Evolutionary conservation across 176 grass and related monocot genomes (phyloP), one percentile per base, ranked within the genome.

Genomic region (Aechmea fasciata): DNA sequence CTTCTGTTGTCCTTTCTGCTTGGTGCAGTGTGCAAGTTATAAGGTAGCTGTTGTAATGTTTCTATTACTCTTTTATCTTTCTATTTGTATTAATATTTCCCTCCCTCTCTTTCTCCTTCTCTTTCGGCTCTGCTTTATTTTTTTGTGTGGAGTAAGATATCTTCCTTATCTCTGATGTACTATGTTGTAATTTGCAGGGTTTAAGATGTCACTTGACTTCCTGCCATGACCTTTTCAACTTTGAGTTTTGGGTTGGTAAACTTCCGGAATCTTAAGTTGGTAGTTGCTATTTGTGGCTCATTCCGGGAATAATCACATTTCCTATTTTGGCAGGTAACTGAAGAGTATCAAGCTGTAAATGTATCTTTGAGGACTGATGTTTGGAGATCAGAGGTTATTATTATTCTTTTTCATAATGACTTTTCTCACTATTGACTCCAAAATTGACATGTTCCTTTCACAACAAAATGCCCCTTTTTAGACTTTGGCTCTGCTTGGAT

Each of bases 181-280:
- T 80, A 50, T 72, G 63, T 65, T 67, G 18, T 29, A 77, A 24
- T 57, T 82, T n/a, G 54, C 75, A 93, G 94, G 94, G 94, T 85
- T 62, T 99, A 68, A 79, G 85, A 75, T 93, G 55, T 78, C 94
- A 99, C 67, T 82, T 99, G 67, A 89, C 80, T 68, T 82, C 89
- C 55, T 99, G 74, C 6, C 94, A 99, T 85, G 89, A 99, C 81
- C 71, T 93, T 53, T 99, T 99, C 84, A 83, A 84, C 76, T 99
- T 88, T 84, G 94, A 93, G 82, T 93, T 99, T 70, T 93, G 79
- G 94, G 94, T 99, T 82, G 84, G 94, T 93, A 80, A 86, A 81
- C 77, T 80, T 80, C 72, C 81, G 13, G 15, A 84, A 75, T 85
- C 54, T 85, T 69, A 22, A 72, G 28, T 25, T 48, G 19, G 73